A percentile compares a stretch with the other conserved stretches of the same genome.
phyloP scores from a whole-genome alignment of 257 asterid species.

The Ilex asprella region DNA sequence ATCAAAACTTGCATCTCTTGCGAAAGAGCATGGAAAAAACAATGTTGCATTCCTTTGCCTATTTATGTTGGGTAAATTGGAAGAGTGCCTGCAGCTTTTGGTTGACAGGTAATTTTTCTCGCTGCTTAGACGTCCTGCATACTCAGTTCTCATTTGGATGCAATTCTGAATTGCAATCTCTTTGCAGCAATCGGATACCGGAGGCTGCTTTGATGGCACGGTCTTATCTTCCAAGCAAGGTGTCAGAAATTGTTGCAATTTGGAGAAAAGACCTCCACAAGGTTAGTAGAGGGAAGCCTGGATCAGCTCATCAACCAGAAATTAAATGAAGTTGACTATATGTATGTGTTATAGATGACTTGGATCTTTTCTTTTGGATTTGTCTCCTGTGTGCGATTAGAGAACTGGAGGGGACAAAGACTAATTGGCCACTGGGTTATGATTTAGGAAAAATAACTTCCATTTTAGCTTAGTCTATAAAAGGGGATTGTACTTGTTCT shows the following conservation, averaged over 20 bases:
- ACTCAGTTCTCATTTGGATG: constrained; percentile 8
- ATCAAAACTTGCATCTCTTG: constrained; percentile 58
- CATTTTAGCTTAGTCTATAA: too few species aligned
- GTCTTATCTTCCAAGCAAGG: constrained; percentile 98
- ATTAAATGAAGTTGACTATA: too few species aligned
- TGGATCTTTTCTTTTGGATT: too few species aligned
- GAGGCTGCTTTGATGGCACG: constrained; percentile 99
- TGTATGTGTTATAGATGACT: too few species aligned
- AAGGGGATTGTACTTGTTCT: too few species aligned
- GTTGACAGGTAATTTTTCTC: constrained; percentile 60
- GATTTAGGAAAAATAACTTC: too few species aligned
- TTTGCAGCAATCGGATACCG: constrained; percentile 93
- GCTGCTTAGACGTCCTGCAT: constrained; percentile 9
- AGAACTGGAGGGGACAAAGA: too few species aligned
- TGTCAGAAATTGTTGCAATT: constrained; percentile 82
- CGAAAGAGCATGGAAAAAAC: constrained; percentile 88
- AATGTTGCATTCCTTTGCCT: constrained; percentile 93
- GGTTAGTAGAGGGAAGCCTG: constrained; percentile 25
- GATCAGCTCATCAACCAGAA: too few species aligned
- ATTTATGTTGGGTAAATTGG: constrained; percentile 88
- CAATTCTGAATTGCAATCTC: constrained; percentile 14
- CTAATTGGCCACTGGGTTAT: too few species aligned
- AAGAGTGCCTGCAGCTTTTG: constrained; percentile 90
- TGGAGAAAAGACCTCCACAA: constrained; percentile 95
- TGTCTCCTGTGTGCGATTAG: too few species aligned